phyloP scores from a whole-genome alignment of 441 rosid species.

The Erodium texanum region DNA sequence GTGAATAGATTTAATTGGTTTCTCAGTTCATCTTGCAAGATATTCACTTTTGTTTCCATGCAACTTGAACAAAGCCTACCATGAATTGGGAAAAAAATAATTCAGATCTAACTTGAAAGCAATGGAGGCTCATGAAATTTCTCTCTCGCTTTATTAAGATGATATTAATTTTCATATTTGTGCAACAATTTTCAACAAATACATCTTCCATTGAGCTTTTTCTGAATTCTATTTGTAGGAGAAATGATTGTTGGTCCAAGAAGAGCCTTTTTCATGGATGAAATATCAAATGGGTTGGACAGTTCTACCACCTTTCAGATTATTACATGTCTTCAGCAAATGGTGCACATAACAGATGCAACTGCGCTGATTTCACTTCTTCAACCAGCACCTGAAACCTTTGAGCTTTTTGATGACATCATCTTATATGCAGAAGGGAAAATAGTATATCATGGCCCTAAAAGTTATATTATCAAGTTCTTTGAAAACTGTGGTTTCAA shows the following conservation, averaged over 20 bases:
- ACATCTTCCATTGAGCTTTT: no score
- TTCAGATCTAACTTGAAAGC: no score
- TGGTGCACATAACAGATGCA: conserved; percentile 46
- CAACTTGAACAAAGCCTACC: background rate
- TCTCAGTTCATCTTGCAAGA: background rate
- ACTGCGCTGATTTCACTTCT: conserved; percentile 52
- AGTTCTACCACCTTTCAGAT: conserved; percentile 68
- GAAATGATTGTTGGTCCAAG: conserved; percentile 66
- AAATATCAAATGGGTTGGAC: conserved; percentile 62
- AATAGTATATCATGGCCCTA: conserved; percentile 51
- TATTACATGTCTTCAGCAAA: conserved; percentile 50
- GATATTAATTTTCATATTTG: no score
- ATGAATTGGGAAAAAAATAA: no score
- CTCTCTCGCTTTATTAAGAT: no score
- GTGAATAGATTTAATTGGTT: conserved; percentile 19
- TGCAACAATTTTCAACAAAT: no score
- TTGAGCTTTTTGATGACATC: conserved; percentile 52
- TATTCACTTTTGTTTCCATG: background rate
- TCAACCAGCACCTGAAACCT: conserved; percentile 61
- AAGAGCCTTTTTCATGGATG: conserved; percentile 60
- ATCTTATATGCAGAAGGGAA: conserved; percentile 20
- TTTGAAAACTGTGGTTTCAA: conserved; percentile 54
- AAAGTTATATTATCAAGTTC: conserved; percentile 31
- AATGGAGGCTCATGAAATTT: no score
- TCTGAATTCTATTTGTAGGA: conserved; percentile 19